Percentiles rank a stretch among this genome's conserved stretches.
Evolutionary conservation across 768 basidiomycete species (phyloP).

Genomic region (Lactarius tabidus): DNA sequence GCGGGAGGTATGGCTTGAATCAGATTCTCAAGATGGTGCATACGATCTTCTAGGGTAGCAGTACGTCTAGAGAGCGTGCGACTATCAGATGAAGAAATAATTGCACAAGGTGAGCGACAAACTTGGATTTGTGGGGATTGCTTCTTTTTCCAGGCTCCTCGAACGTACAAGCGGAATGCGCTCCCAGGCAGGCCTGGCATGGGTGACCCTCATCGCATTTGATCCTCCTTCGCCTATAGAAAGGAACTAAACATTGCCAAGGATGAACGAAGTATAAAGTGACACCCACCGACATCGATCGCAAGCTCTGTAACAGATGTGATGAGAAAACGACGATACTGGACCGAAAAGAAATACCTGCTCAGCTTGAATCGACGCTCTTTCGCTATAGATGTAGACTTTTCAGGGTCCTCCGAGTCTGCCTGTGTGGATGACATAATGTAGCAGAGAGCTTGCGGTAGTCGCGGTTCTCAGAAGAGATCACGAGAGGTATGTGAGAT

Average conservation of each 20-base stretch:
- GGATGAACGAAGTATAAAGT: background rate
- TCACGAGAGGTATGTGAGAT: background rate
- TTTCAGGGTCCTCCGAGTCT: conserved; percentile 5
- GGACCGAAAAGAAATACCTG: conserved; percentile 48
- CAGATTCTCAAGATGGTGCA: conserved; percentile 82
- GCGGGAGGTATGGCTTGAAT: conserved; percentile 82
- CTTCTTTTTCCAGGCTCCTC: conserved; percentile 84
- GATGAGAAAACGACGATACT: conserved; percentile 6
- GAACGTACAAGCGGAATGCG: conserved; percentile 78
- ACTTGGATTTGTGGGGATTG: conserved; percentile 88
- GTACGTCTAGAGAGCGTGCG: conserved; percentile 50
- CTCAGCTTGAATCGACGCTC: conserved; percentile 85
- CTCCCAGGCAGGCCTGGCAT: conserved; percentile 82
- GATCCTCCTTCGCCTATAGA: conserved; percentile 67
- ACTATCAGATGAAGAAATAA: background rate
- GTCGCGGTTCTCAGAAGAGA: background rate
- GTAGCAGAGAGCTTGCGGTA: background rate
- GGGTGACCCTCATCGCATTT: conserved; percentile 89
- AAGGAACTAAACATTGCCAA: conserved; percentile 9
- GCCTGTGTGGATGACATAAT: conserved; percentile 11
- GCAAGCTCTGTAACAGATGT: conserved; percentile 58
- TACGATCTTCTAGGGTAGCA: conserved; percentile 79
- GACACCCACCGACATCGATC: conserved; percentile 80
- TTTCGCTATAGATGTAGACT: conserved; percentile 44
- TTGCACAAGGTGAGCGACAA: background rate